phyloP scores from a whole-genome alignment of 164 flowering plant genomes.

The Santalum album region DNA sequence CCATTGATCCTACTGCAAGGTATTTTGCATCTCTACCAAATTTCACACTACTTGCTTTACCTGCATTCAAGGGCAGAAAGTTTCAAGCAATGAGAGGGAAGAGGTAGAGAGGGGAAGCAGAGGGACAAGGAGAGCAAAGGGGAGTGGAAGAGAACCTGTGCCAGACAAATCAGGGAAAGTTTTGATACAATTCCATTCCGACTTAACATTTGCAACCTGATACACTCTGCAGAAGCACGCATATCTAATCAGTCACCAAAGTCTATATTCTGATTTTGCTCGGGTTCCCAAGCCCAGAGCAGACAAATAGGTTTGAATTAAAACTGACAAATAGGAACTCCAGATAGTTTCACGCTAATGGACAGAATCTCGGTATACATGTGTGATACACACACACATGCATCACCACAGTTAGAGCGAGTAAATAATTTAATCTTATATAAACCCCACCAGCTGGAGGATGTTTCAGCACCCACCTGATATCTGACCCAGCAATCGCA shows the following conservation, averaged over 20 bases:
- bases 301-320: too few species aligned
- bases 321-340: too few species aligned
- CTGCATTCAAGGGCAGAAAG: conserved; percentile 24
- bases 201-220: conserved; percentile 79
- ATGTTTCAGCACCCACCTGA: conserved; percentile 41
- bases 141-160: conserved; percentile 55
- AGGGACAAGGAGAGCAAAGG: not conserved
- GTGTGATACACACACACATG: too few species aligned
- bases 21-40: conserved; percentile 91
- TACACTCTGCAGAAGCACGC: conserved; percentile 48
- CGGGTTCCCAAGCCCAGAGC: too few species aligned
- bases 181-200: conserved; percentile 84
- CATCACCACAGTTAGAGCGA: too few species aligned
- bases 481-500: conserved; percentile 78
- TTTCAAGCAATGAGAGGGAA: not conserved
- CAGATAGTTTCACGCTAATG: too few species aligned
- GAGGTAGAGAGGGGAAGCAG: too few species aligned
- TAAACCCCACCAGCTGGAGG: not conserved
- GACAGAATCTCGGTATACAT: too few species aligned
- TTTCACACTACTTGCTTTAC: conserved; percentile 59
- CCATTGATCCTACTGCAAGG: conserved; percentile 89
- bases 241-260: not conserved
- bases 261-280: not conserved
- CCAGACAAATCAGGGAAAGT: conserved; percentile 90
- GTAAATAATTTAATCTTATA: too few species aligned